Conservation (phyloP, 2,329 filamentous ascomycete genomes). For the Monilinia polystroma region DNA sequence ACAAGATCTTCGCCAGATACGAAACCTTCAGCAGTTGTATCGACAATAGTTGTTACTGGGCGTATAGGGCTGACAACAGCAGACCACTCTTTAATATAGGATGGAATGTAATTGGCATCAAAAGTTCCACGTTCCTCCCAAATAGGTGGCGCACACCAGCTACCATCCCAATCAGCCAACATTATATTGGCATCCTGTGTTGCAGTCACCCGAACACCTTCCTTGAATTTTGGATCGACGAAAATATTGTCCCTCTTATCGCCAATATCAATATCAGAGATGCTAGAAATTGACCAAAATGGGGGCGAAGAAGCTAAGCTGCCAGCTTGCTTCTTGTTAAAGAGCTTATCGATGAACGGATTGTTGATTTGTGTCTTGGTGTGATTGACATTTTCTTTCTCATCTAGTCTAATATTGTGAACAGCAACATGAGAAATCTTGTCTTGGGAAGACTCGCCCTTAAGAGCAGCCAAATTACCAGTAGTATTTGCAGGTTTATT, state of each 20-base stretch:
- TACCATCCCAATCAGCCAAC: constrained; percentile 34
- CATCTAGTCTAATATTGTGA: background rate
- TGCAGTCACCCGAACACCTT: constrained; percentile 30
- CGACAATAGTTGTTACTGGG: constrained; percentile 5
- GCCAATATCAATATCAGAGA: constrained; percentile 25
- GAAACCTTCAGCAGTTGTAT: constrained; percentile 25
- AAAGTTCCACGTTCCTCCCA: constrained; percentile 33
- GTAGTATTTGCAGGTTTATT: background rate
- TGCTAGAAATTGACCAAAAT: constrained; percentile 20
- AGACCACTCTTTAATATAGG: constrained; percentile 37
- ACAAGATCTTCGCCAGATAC: constrained; percentile 25
- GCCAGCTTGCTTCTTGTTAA: background rate
- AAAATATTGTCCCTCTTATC: constrained; percentile 24
- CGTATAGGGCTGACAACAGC: constrained; percentile 15
- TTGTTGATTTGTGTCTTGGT: background rate
- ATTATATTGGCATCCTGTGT: constrained; percentile 27
- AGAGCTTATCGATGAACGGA: background rate
- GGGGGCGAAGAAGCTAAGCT: constrained; percentile 15
- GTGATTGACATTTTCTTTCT: background rate
- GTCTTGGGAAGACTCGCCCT: background rate
- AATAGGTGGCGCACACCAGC: constrained; percentile 34
- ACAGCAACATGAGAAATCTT: constrained; percentile 13
- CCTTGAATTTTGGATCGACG: constrained; percentile 8
- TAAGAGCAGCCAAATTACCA: background rate
- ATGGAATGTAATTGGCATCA: constrained; percentile 31